Evolutionary conservation across 768 basidiomycete genomes (phyloP).

Genomic region (Agaricus blazei): DNA sequence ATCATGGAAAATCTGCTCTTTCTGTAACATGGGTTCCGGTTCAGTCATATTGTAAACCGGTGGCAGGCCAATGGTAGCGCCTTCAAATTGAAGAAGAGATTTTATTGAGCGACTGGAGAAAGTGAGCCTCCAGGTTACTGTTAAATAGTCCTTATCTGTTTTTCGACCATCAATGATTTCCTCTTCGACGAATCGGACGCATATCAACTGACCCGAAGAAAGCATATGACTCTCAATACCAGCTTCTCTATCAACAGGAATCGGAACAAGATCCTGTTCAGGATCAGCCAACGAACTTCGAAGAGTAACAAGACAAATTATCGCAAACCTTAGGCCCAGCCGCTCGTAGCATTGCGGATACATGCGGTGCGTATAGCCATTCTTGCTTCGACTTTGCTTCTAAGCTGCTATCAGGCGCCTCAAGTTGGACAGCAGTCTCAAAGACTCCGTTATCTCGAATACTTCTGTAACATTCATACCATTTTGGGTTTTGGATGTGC

Average conservation of each 20-base stretch:
- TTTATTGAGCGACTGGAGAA: constrained; percentile 21
- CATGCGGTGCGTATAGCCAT: constrained; percentile 28
- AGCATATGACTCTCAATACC: no score
- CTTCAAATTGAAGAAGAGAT: constrained; percentile 9
- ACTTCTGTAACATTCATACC: constrained; percentile 19
- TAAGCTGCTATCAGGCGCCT: neutral
- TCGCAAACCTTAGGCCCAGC: constrained; percentile 24
- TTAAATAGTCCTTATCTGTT: constrained; percentile 19
- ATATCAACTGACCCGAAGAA: no score
- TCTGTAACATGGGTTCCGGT: constrained; percentile 17
- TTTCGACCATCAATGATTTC: no score
- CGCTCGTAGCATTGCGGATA: constrained; percentile 16
- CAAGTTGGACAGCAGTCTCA: constrained; percentile 25
- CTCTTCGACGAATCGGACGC: no score
- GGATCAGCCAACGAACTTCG: neutral
- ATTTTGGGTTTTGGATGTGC: constrained; percentile 7
- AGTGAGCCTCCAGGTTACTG: constrained; percentile 28
- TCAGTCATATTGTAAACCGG: constrained; percentile 13
- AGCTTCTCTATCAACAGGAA: constrained; percentile 26
- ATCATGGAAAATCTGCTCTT: constrained; percentile 19
- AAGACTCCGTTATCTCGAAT: constrained; percentile 22
- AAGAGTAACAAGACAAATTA: neutral
- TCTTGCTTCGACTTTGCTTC: constrained; percentile 13
- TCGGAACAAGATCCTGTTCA: constrained; percentile 23
- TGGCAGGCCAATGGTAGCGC: neutral